These are phyloP conservation scores for Sugiyamaella qingdaonensis DNA, from an alignment of 805 yeast species.

Conservation along the genomic window DNA sequence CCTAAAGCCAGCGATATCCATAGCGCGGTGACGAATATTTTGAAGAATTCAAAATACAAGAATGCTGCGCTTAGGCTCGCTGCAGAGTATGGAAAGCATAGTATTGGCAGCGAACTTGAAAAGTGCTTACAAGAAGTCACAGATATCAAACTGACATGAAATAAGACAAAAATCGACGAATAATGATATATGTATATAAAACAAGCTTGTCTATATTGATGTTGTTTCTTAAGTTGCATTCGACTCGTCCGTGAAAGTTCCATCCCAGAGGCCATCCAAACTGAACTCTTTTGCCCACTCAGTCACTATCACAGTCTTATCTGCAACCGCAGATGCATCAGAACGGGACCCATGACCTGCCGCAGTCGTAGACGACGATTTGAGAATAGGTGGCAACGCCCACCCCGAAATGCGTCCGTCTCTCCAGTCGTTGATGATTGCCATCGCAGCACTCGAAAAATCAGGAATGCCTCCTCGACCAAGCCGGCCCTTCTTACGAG, in stretches of 20 bases:
- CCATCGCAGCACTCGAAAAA: slow-evolving; percentile 74
- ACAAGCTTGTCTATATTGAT: too few relatives aligned
- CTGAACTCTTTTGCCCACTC: slow-evolving; percentile 95
- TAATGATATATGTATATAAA: too few relatives aligned
- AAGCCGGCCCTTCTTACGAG: slow-evolving; percentile 86
- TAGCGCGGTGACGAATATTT: background rate
- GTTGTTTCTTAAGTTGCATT: too few relatives aligned
- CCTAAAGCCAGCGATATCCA: background rate
- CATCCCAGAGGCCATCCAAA: slow-evolving; percentile 67
- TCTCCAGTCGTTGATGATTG: slow-evolving; percentile 91
- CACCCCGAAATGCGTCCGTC: slow-evolving; percentile 93
- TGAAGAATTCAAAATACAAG: background rate
- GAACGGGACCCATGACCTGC: background rate
- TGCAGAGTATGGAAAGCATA: background rate
- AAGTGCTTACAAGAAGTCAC: background rate
- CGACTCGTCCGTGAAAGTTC: slow-evolving; percentile 16
- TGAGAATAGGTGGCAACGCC: slow-evolving; percentile 56
- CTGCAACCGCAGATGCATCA: slow-evolving; percentile 25
- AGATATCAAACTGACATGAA: background rate
- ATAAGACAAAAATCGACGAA: background rate
- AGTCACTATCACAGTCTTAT: slow-evolving; percentile 58
- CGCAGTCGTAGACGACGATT: slow-evolving; percentile 24
- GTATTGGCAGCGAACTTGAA: background rate
- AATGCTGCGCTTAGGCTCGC: background rate
- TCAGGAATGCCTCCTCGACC: slow-evolving; percentile 94